Evolutionary conservation across 768 basidiomycete genomes (phyloP).

Genomic region (Cubamyces lactineus): DNA sequence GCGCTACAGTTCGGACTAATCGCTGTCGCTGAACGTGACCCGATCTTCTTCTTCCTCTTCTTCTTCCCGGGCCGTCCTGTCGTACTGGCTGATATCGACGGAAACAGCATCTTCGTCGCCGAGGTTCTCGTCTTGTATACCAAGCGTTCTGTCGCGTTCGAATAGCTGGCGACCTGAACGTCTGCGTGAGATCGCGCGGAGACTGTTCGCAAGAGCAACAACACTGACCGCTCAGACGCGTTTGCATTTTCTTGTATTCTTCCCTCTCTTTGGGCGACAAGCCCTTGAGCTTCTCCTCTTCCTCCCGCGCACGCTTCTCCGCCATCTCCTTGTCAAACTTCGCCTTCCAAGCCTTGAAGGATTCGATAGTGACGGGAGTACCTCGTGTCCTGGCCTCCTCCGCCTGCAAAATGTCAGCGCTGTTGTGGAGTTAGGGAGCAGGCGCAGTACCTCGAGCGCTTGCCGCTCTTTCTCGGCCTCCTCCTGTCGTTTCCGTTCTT

Average conservation of each 20-base stretch:
- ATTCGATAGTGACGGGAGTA: constrained; percentile 84
- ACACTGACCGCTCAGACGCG: constrained; percentile 70
- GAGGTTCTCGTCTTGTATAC: constrained; percentile 72
- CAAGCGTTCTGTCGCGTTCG: constrained; percentile 75
- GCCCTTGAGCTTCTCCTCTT: constrained; percentile 75
- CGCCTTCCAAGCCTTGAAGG: constrained; percentile 81
- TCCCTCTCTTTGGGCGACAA: constrained; percentile 83
- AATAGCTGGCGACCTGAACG: constrained; percentile 88
- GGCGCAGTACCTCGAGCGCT: constrained; percentile 66
- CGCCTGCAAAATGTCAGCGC: constrained; percentile 51
- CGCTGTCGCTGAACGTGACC: constrained; percentile 86
- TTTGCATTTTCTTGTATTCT: constrained; percentile 68
- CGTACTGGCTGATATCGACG: constrained; percentile 90
- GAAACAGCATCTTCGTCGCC: constrained; percentile 86
- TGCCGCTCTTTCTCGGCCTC: constrained; percentile 75
- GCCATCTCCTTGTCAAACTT: constrained; percentile 75
- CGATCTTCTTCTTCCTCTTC: constrained; percentile 69
- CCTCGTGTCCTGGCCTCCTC: constrained; percentile 88
- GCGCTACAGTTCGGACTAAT: constrained; percentile 46
- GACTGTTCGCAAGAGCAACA: background rate
- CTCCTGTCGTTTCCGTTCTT: constrained; percentile 56
- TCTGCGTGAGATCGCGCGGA: constrained; percentile 5
- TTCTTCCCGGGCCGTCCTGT: constrained; percentile 57
- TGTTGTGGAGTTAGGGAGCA: background rate
- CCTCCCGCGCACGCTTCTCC: constrained; percentile 61